phyloP scores from a whole-genome alignment of 768 basidiomycete genomes.

The Lactifluus volemus region DNA sequence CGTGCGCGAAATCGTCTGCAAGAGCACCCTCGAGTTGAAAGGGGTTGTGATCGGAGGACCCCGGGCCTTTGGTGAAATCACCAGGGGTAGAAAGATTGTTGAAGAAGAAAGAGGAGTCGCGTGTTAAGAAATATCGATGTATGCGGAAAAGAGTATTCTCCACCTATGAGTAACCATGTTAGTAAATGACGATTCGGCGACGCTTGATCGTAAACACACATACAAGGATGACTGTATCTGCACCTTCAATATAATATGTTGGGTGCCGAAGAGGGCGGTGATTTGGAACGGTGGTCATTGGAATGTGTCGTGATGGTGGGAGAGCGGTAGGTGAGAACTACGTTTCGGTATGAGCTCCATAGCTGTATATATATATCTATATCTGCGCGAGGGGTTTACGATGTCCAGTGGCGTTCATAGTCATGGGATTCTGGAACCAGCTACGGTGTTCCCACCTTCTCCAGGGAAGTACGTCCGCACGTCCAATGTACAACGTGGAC shows the following conservation, averaged over 20 bases:
- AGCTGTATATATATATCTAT: constrained; percentile 8
- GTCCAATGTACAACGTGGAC: neutral
- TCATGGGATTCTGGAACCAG: neutral
- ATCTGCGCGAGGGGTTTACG: neutral
- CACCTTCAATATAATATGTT: constrained; percentile 45
- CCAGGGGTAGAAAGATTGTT: constrained; percentile 22
- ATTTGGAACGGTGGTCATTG: neutral
- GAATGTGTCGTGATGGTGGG: neutral
- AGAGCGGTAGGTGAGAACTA: neutral
- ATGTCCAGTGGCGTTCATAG: neutral
- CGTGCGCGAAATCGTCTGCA: constrained; percentile 23
- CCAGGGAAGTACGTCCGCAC: neutral
- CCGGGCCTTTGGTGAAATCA: constrained; percentile 14
- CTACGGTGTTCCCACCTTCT: neutral
- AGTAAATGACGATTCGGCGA: neutral
- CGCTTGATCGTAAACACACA: constrained; percentile 8
- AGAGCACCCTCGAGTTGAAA: constrained; percentile 22
- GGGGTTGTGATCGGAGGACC: constrained; percentile 24
- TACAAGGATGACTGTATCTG: constrained; percentile 34
- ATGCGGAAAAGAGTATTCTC: constrained; percentile 8
- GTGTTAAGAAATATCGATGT: constrained; percentile 24
- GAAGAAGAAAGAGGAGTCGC: constrained; percentile 24
- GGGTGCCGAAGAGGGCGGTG: constrained; percentile 21
- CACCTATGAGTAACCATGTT: neutral
- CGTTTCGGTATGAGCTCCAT: neutral